Evolutionary conservation across 2,329 filamentous ascomycete species (phyloP).

Genomic region (Monilinia aucupariae): DNA sequence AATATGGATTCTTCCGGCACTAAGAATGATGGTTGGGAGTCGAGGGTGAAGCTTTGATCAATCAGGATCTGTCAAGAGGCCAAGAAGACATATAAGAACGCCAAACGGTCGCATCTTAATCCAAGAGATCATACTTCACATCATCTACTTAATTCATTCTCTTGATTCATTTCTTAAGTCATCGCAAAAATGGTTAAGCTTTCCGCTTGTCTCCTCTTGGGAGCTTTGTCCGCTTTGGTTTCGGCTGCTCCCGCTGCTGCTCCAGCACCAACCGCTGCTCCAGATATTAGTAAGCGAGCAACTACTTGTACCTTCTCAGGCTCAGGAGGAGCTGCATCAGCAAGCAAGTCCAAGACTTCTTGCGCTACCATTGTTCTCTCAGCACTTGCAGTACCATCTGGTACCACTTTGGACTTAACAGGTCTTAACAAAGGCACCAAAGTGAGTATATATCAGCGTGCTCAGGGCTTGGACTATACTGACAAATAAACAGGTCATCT

Average conservation of each 20-base stretch:
- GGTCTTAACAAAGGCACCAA: slow-evolving; percentile 44
- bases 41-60: neutral
- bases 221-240: slow-evolving; percentile 9
- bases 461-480: neutral
- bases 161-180: neutral
- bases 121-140: slow-evolving; percentile 4
- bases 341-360: slow-evolving; percentile 43
- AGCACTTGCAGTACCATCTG: slow-evolving; percentile 51
- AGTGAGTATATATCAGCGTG: slow-evolving; percentile 10
- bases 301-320: slow-evolving; percentile 52
- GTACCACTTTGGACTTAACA: slow-evolving; percentile 55
- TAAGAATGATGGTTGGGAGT: neutral
- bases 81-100: slow-evolving; percentile 7
- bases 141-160: neutral
- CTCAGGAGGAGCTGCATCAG: slow-evolving; percentile 38
- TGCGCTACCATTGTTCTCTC: slow-evolving; percentile 52
- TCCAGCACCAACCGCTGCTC: slow-evolving; percentile 4
- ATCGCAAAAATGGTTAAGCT: slow-evolving; percentile 8
- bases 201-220: slow-evolving; percentile 3
- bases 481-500: slow-evolving; percentile 43
- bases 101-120: neutral
- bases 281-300: slow-evolving; percentile 20
- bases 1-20: slow-evolving; percentile 6
- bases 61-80: neutral
- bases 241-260: slow-evolving; percentile 5